Evolutionary conservation across 768 basidiomycete genomes (phyloP).

Genomic region (Amyloporia xantha): DNA sequence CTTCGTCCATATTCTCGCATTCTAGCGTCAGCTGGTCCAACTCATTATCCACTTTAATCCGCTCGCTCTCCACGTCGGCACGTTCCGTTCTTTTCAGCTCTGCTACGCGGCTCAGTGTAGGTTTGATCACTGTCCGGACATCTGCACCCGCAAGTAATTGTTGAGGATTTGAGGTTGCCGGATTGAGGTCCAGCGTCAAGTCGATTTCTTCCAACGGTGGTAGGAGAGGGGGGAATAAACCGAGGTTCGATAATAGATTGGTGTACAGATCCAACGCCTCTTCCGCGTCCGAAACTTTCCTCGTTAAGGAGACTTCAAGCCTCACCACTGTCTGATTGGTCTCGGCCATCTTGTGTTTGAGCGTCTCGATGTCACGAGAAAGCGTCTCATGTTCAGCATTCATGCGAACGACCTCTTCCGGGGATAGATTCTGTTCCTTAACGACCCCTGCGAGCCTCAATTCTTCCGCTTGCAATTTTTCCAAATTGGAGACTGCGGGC

Average conservation of each 20-base stretch:
- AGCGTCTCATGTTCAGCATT: conserved; percentile 82
- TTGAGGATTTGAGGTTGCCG: conserved; percentile 64
- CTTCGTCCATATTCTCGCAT: conserved; percentile 78
- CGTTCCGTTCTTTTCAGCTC: conserved; percentile 67
- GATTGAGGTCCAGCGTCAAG: conserved; percentile 76
- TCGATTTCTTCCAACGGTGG: conserved; percentile 67
- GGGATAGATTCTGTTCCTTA: conserved; percentile 81
- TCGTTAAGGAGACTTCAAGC: conserved; percentile 78
- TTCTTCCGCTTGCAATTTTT: conserved; percentile 59
- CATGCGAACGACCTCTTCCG: conserved; percentile 89
- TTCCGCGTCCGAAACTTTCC: conserved; percentile 75
- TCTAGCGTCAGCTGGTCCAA: conserved; percentile 70
- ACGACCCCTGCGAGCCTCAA: conserved; percentile 59
- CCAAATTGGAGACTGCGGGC: conserved; percentile 49
- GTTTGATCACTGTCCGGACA: conserved; percentile 67
- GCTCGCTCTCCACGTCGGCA: conserved; percentile 66
- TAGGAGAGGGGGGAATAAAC: conserved; percentile 68
- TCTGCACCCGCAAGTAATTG: conserved; percentile 64
- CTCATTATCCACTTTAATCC: conserved; percentile 76
- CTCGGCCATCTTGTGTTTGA: conserved; percentile 70
- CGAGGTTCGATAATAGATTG: conserved; percentile 65
- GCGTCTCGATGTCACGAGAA: conserved; percentile 64
- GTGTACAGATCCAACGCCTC: conserved; percentile 77
- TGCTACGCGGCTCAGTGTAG: conserved; percentile 64
- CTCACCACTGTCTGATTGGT: conserved; percentile 66